Conservation (phyloP, 1,284 basidiomycete genomes). For the Grifola frondosa region DNA sequence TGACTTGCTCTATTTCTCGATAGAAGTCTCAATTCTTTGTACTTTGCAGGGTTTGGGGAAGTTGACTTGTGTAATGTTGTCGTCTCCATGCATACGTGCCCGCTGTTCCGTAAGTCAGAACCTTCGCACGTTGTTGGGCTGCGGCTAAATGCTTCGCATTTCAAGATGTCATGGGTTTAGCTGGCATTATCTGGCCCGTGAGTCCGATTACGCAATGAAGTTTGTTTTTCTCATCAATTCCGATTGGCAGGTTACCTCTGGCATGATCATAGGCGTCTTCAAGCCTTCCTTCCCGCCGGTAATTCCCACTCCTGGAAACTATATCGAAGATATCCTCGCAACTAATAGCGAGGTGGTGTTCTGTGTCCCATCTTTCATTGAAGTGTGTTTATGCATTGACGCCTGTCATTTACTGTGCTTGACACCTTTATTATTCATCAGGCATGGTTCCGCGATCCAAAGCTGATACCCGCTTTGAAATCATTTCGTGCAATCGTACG, state of each 20-base stretch:
- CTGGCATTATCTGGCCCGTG: constrained; percentile 11
- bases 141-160: too few species aligned
- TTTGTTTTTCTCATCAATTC: too few species aligned
- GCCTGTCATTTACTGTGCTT: not conserved
- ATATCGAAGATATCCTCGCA: constrained; percentile 9
- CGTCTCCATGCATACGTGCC: constrained; percentile 20
- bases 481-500: constrained; percentile 25
- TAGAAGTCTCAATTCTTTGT: too few species aligned
- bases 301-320: constrained; percentile 16
- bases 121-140: not conserved
- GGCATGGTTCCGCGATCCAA: constrained; percentile 24
- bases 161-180: constrained; percentile 19
- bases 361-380: constrained; percentile 25
- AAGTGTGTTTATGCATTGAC: constrained; percentile 15
- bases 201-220: too few species aligned
- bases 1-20: too few species aligned
- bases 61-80: constrained; percentile 21
- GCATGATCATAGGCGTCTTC: too few species aligned
- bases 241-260: too few species aligned
- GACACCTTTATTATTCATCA: constrained; percentile 2
- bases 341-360: constrained; percentile 16
- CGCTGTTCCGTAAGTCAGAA: constrained; percentile 25
- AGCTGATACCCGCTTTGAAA: constrained; percentile 16
- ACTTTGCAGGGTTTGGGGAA: constrained; percentile 16
- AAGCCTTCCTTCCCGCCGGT: constrained; percentile 16